Percentiles rank a stretch among this genome's conserved stretches.
These are phyloP conservation scores for Didymella arachidicola DNA, from an alignment of 2,329 filamentous ascomycete genomes.

Conservation along the genomic window DNA sequence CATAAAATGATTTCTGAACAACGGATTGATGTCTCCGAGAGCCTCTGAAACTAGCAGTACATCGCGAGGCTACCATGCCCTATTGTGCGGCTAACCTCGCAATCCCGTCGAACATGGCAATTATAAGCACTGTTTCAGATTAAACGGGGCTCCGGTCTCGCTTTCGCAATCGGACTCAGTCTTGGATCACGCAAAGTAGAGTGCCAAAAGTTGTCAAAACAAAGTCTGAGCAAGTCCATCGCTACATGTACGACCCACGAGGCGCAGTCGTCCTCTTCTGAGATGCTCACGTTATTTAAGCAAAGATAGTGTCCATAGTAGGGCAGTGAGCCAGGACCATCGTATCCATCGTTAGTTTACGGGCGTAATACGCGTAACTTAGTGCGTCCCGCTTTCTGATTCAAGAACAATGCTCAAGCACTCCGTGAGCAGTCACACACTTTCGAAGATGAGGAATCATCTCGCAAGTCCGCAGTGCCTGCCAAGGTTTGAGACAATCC, in stretches of 20 bases:
- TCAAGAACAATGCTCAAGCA: not conserved
- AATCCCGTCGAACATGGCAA: not conserved
- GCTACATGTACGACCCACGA: not conserved
- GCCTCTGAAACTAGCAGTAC: not conserved
- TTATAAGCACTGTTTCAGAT: not conserved
- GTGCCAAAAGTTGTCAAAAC: not conserved
- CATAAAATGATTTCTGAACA: not conserved
- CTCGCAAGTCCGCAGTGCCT: not conserved
- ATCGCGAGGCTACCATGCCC: not conserved
- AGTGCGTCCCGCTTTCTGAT: not conserved
- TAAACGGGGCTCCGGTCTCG: not conserved
- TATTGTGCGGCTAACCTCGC: not conserved
- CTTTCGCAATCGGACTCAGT: not conserved
- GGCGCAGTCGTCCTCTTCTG: not conserved
- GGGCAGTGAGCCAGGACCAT: not conserved
- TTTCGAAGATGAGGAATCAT: not conserved
- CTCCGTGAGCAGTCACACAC: not conserved
- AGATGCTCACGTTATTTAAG: not conserved
- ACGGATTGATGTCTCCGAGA: not conserved
- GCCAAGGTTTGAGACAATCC: not conserved
- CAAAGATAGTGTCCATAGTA: not conserved
- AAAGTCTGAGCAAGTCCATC: not conserved
- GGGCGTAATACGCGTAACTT: conserved; percentile 1
- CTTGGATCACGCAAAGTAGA: not conserved
- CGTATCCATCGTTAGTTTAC: not conserved